Percentiles rank a stretch among this genome's conserved stretches.
Conservation (phyloP, 805 yeast genomes). For the Yarrowia sp. region DNA sequence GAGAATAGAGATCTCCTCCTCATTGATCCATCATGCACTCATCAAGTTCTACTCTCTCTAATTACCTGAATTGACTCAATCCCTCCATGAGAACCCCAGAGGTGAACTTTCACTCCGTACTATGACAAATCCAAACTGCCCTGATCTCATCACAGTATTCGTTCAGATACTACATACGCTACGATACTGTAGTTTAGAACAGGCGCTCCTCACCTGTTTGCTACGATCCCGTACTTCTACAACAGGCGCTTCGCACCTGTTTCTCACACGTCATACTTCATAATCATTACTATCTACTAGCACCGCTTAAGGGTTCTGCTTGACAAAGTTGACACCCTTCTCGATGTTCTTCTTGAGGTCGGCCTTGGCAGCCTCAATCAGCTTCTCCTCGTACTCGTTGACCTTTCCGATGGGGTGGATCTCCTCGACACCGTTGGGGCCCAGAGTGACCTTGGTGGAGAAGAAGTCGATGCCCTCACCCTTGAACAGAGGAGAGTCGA, state of each 20-base stretch:
- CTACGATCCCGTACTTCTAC: no score
- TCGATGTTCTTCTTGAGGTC: slow-evolving; percentile 85
- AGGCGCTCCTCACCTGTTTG: no score
- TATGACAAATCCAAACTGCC: no score
- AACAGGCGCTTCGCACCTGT: not conserved
- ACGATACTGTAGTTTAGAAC: no score
- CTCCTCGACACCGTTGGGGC: slow-evolving; percentile 85
- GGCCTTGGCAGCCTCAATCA: slow-evolving; percentile 81
- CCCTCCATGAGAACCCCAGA: no score
- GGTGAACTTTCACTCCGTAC: no score
- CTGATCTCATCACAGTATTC: no score
- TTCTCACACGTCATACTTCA: not conserved
- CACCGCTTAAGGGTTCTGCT: slow-evolving; percentile 37
- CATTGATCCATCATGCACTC: no score
- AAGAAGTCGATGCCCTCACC: slow-evolving; percentile 94
- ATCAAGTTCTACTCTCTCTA: no score
- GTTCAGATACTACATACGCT: no score
- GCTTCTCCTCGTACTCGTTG: slow-evolving; percentile 80
- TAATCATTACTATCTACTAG: not conserved
- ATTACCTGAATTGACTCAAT: no score
- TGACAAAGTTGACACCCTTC: slow-evolving; percentile 54
- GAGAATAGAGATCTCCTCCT: no score
- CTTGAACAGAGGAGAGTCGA: slow-evolving; percentile 78
- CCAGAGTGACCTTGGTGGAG: slow-evolving; percentile 92
- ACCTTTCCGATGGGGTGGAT: slow-evolving; percentile 81